Conservation (phyloP, 2,329 filamentous ascomycete species). For the Hawksworthiomyces lignivorus region DNA sequence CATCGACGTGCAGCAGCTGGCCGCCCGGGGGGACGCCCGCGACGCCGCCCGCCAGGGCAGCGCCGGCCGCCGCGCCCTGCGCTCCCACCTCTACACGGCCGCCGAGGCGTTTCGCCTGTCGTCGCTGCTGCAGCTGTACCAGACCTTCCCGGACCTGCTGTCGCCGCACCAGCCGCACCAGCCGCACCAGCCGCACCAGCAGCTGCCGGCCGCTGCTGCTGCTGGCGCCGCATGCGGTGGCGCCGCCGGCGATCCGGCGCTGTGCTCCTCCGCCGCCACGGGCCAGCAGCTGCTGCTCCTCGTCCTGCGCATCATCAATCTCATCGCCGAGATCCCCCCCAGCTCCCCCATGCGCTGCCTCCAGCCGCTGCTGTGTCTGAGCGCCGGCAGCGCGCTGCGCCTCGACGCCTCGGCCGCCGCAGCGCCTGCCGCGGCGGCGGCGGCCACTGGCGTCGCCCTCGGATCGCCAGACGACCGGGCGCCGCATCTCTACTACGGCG, state of each 20-base stretch:
- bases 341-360: conserved; percentile 18
- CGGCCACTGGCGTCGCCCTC: no score
- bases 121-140: conserved; percentile 31
- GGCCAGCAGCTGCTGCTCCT: conserved; percentile 4
- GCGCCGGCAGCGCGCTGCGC: conserved; percentile 14
- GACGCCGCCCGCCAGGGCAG: no score
- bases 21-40: no score
- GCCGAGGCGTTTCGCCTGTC: conserved; percentile 31
- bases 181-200: no score
- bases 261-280: not conserved
- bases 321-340: conserved; percentile 14
- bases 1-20: conserved; percentile 17
- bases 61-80: no score
- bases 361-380: conserved; percentile 18
- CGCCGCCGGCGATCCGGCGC: no score
- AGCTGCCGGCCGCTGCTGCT: not conserved
- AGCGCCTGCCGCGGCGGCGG: no score
- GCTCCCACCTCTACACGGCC: conserved; percentile 24
- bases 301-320: conserved; percentile 12
- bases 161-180: conserved; percentile 6
- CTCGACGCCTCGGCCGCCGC: not conserved
- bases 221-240: conserved; percentile 2
- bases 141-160: conserved; percentile 23
- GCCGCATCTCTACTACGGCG: no score
- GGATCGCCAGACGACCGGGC: no score